Conservation (phyloP, 1,284 basidiomycete species). For the Marasmius sp. region DNA sequence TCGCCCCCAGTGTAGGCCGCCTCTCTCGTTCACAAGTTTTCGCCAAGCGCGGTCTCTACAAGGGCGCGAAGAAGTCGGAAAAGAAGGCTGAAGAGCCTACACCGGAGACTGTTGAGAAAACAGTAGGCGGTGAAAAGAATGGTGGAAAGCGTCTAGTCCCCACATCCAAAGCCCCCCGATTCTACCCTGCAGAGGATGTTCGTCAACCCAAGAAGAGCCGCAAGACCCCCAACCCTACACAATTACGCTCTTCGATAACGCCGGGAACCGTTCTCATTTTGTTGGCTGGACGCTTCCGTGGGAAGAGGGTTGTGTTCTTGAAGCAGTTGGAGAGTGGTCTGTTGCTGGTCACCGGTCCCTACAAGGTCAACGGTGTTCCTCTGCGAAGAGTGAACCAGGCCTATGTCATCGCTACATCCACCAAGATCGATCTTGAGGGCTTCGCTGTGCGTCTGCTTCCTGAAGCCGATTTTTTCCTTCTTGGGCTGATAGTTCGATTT, state of each 20-base stretch:
- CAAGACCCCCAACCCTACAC: conserved; percentile 78
- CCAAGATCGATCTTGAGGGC: conserved; percentile 85
- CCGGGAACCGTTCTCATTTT: conserved; percentile 97
- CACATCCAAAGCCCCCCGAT: conserved; percentile 86
- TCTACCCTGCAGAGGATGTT: conserved; percentile 97
- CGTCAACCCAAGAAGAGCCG: conserved; percentile 89
- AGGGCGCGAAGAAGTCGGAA: conserved; percentile 79
- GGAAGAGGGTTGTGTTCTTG: conserved; percentile 98
- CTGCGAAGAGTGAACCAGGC: conserved; percentile 98
- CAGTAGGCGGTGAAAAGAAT: conserved; percentile 90
- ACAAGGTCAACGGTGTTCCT: conserved; percentile 98
- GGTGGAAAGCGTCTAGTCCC: conserved; percentile 87
- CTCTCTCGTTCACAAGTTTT: conserved; percentile 81
- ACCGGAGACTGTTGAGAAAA: conserved; percentile 75
- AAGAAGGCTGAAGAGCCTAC: conserved; percentile 61
- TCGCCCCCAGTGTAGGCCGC: conserved; percentile 84
- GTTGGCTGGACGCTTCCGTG: conserved; percentile 96
- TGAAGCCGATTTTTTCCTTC: conserved; percentile 4
- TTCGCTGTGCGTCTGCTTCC: conserved; percentile 60
- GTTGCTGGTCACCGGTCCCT: conserved; percentile 95
- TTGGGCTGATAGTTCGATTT: conserved; percentile 11
- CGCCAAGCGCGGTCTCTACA: conserved; percentile 78
- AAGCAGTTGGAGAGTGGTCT: conserved; percentile 95
- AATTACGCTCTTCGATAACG: conserved; percentile 86
- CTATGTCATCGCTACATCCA: conserved; percentile 98